phyloP scores from a whole-genome alignment of 805 yeast genomes.

The Zygosaccharomyces gambellarensis region DNA sequence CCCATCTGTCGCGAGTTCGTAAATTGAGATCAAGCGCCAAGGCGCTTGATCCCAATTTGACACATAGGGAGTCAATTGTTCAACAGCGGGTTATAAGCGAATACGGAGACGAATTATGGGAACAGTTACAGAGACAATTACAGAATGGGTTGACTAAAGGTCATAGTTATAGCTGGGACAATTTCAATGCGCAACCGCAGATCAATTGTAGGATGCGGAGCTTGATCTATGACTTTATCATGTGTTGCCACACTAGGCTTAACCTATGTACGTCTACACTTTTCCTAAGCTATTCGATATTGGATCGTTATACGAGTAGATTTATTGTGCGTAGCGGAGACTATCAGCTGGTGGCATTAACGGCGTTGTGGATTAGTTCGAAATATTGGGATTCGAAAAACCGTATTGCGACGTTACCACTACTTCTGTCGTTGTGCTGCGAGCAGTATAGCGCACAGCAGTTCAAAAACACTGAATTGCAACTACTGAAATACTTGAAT shows the following conservation, averaged over 20 bases:
- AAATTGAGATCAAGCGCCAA: conserved; percentile 17
- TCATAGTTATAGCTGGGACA: conserved; percentile 22
- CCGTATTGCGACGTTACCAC: conserved; percentile 51
- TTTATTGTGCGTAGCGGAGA: conserved; percentile 76
- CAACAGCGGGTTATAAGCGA: conserved; percentile 43
- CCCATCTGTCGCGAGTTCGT: conserved; percentile 20
- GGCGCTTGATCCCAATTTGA: conserved; percentile 32
- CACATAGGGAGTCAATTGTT: conserved; percentile 44
- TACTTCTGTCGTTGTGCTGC: conserved; percentile 52
- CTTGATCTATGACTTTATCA: conserved; percentile 72
- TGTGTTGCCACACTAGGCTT: conserved; percentile 63
- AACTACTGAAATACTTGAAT: conserved; percentile 54
- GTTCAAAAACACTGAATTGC: conserved; percentile 65
- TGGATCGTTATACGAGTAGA: conserved; percentile 82
- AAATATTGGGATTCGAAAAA: conserved; percentile 68
- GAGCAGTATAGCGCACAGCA: conserved; percentile 51
- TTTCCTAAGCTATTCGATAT: conserved; percentile 61
- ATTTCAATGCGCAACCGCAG: conserved; percentile 38
- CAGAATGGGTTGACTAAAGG: conserved; percentile 27
- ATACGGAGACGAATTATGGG: conserved; percentile 41
- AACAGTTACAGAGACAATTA: conserved; percentile 30
- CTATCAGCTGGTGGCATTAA: conserved; percentile 79
- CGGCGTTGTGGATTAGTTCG: conserved; percentile 86
- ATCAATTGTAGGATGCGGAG: conserved; percentile 56
- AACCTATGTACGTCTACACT: conserved; percentile 61